phyloP scores from a whole-genome alignment of 257 asterid species.

The Nicotiana otophora region DNA sequence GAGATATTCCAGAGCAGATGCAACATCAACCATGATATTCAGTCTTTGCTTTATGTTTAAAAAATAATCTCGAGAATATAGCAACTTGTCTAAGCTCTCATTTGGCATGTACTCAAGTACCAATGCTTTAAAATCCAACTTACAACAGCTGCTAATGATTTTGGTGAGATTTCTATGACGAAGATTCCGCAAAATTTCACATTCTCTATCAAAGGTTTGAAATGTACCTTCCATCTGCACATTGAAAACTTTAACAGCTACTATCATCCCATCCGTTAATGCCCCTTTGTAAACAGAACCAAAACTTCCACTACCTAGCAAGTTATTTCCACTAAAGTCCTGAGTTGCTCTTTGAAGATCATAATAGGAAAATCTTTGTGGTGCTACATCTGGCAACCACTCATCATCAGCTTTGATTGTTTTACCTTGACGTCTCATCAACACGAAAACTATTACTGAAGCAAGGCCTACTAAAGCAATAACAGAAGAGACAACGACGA shows the following conservation, averaged over 20 bases:
- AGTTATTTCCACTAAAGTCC: neutral
- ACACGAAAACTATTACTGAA: neutral
- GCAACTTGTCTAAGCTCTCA: slow-evolving; percentile 28
- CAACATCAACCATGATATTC: slow-evolving; percentile 25
- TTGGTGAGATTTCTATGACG: slow-evolving; percentile 29
- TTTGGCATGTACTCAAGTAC: slow-evolving; percentile 33
- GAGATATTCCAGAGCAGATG: slow-evolving; percentile 26
- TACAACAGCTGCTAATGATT: slow-evolving; percentile 29
- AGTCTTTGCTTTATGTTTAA: slow-evolving; percentile 20
- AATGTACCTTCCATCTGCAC: slow-evolving; percentile 9
- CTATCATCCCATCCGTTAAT: neutral
- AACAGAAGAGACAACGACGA: neutral
- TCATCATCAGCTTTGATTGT: neutral
- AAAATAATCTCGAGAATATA: neutral
- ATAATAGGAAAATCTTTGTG: slow-evolving; percentile 18
- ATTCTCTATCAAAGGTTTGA: slow-evolving; percentile 6
- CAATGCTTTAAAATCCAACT: slow-evolving; percentile 27
- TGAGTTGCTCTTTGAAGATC: slow-evolving; percentile 16
- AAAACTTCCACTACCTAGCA: slow-evolving; percentile 10
- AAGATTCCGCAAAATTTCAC: slow-evolving; percentile 12
- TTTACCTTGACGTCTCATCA: slow-evolving; percentile 7
- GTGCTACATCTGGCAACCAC: neutral
- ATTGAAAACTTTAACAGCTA: slow-evolving; percentile 2
- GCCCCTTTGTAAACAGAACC: slow-evolving; percentile 6
- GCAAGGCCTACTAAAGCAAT: neutral